A percentile compares a stretch with the other conserved stretches of the same genome.
phyloP scores from a whole-genome alignment of 768 basidiomycete species.

The Serendipita indica region DNA sequence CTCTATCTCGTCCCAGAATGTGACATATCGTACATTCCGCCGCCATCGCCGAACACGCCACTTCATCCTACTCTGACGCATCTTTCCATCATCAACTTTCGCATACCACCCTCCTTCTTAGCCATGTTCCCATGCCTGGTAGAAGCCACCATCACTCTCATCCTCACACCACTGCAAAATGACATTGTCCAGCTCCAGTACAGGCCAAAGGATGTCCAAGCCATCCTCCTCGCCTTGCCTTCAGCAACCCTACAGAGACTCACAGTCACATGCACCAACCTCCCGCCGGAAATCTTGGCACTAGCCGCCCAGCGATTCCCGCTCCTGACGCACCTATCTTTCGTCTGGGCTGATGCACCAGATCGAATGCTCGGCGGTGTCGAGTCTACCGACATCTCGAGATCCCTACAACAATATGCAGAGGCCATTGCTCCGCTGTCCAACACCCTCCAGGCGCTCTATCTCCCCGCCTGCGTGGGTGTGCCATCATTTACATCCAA shows the following conservation, averaged over 20 bases:
- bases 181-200: background rate
- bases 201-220: background rate
- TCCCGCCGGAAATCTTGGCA: conserved; percentile 3
- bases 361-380: background rate
- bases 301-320: conserved; percentile 6
- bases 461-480: conserved; percentile 4
- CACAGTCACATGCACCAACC: conserved; percentile 8
- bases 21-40: conserved; percentile 6
- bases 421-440: conserved; percentile 7
- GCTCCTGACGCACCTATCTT: conserved; percentile 6
- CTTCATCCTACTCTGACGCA: conserved; percentile 1
- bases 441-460: conserved; percentile 3
- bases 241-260: background rate
- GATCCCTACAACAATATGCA: background rate
- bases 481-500: background rate
- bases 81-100: conserved; percentile 8
- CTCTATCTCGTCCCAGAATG: conserved; percentile 7
- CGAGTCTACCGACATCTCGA: background rate
- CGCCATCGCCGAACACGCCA: background rate
- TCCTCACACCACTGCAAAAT: background rate
- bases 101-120: conserved; percentile 4
- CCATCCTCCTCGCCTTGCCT: background rate
- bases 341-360: conserved; percentile 3
- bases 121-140: background rate
- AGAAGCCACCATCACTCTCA: background rate